Evolutionary conservation across 192 early-diverging fungal genomes (phyloP), one percentile per base, ranked within the genome.

Genomic region (Chytriomyces sp.): DNA sequence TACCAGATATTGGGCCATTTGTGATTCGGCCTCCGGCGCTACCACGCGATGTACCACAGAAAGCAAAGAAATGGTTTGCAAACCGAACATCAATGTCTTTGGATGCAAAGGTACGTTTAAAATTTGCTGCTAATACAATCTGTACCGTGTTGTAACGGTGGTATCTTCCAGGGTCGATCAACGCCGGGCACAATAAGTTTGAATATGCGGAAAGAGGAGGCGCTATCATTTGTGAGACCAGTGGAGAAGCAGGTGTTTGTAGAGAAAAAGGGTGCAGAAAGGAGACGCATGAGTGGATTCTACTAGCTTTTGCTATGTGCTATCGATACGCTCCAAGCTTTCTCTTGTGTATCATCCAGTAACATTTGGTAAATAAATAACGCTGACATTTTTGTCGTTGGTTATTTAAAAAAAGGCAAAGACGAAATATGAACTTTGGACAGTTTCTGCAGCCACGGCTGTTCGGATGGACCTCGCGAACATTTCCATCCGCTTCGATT

Each of bases 11-110:
- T 24, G 63, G 61, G 9, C 68, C 87, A 13, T 83, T 75, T 64
- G 77, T 83, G 2, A 80, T 87, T 28, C 64, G 87, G 5, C 87
- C 87, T 1, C 87, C 87, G 8, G 87, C 87, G 16, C 79, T 89
- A 47, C 87, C 87, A 23, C 71, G 79, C 18, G 82, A 81, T 8
- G 67, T 87, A 13, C 82, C 79, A 20, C 85, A 81, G 48, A 64
- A 78, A 68, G 70, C 73, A 10, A 89, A 85, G 64, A 89, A 89
- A 69, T 89, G 87, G 87, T 89, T 86, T 69, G 85, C 82, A 75
- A 86, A 86, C 77, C 71, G 87, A 26, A 79, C 84, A 24, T 86
- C 87, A 18, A 88, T 88, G 87, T 79, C 79, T 6, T 62, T 87
- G n/a, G 86, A 87, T 50, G 26, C 50, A 13, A 77, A 77, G 60